Percentiles rank a stretch among this genome's conserved stretches.
phyloP scores from a whole-genome alignment of 2,329 filamentous ascomycete species.

The Aspergillus tubingensis region DNA sequence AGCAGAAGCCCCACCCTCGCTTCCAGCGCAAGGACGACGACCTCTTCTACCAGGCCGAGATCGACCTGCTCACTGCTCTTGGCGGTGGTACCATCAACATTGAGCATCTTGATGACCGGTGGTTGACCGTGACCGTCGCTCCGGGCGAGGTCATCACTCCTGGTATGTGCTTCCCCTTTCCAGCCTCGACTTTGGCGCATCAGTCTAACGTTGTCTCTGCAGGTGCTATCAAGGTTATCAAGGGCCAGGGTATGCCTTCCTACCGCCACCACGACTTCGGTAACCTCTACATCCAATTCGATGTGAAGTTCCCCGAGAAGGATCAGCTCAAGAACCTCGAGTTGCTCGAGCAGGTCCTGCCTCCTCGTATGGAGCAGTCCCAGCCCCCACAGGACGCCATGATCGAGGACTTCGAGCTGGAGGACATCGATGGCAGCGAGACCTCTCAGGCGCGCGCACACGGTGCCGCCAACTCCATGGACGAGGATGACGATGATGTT shows the following conservation, averaged over 20 bases:
- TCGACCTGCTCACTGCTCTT: conserved; percentile 91
- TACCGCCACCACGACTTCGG: conserved; percentile 91
- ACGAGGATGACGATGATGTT: conserved; percentile 68
- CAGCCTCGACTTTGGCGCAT: background rate
- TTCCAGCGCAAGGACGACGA: conserved; percentile 98
- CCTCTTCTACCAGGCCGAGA: conserved; percentile 90
- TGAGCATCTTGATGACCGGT: conserved; percentile 96
- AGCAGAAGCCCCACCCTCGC: conserved; percentile 95
- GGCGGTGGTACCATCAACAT: conserved; percentile 88
- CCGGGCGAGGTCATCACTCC: conserved; percentile 93
- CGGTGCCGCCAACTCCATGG: conserved; percentile 63
- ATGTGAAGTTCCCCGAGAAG: conserved; percentile 92
- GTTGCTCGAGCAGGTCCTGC: conserved; percentile 81
- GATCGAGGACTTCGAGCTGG: conserved; percentile 84
- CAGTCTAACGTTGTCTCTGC: conserved; percentile 18
- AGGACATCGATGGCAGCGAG: conserved; percentile 75
- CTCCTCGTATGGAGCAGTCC: conserved; percentile 65
- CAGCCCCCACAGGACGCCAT: conserved; percentile 79
- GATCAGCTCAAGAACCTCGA: conserved; percentile 70
- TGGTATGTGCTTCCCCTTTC: conserved; percentile 59
- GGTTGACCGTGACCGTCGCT: conserved; percentile 89
- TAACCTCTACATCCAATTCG: conserved; percentile 96
- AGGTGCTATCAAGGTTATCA: conserved; percentile 92
- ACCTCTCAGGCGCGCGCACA: conserved; percentile 66
- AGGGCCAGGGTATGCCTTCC: conserved; percentile 96